Evolutionary conservation across 306 rosid species (phyloP).

Genomic region (Sechiopsis laciniata): DNA sequence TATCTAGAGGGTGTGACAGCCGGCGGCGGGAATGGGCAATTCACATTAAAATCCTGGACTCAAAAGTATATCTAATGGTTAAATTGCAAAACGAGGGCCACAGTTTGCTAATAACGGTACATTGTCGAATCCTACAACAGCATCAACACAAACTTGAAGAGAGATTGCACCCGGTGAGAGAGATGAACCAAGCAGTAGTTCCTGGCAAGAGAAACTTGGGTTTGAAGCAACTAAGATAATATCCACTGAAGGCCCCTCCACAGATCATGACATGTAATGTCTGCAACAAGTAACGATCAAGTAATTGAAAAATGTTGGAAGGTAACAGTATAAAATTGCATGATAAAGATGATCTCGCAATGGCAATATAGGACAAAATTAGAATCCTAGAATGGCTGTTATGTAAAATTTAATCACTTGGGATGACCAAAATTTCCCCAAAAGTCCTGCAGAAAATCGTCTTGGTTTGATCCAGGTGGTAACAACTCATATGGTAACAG

Average conservation of each 20-base stretch:
- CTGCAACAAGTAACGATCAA: constrained; percentile 2
- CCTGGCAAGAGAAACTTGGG: constrained; percentile 4
- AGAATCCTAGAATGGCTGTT: background rate
- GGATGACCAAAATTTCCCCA: background rate
- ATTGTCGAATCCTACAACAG: constrained; percentile 20
- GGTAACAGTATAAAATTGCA: too few species aligned
- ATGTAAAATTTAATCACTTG: background rate
- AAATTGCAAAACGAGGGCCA: constrained; percentile 19
- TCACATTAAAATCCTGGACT: constrained; percentile 20
- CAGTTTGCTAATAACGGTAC: constrained; percentile 16
- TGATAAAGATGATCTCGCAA: too few species aligned
- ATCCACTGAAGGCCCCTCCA: constrained; percentile 13
- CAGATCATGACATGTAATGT: constrained; percentile 12
- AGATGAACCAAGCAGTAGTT: background rate
- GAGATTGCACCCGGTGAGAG: background rate
- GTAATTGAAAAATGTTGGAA: constrained; percentile 5
- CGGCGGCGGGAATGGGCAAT: background rate
- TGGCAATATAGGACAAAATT: too few species aligned
- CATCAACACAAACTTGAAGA: constrained; percentile 12
- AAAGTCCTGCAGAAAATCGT: background rate
- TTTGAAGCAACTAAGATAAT: constrained; percentile 21
- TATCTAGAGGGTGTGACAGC: background rate
- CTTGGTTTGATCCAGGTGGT: background rate
- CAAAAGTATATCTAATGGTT: constrained; percentile 16
- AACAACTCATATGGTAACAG: background rate